Evolutionary conservation across 2,329 filamentous ascomycete genomes (phyloP), one percentile per base, ranked within the genome.

Genomic region (Fusarium ramigenum): DNA sequence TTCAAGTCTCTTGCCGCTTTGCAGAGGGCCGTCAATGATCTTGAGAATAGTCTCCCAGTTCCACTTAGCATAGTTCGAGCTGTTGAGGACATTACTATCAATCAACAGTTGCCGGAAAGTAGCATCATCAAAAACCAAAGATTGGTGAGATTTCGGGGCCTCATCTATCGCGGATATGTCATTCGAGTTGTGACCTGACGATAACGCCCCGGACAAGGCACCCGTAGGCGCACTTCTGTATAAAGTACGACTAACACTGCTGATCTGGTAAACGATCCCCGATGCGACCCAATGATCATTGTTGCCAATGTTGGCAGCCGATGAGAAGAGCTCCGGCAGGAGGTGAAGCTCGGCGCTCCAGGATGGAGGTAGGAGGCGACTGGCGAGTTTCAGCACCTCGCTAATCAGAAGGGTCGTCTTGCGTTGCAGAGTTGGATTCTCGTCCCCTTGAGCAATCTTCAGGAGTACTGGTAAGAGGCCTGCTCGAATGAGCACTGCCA

Each of bases 241-340:
- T 19, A 99, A 84, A 1, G 95, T 98, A 71, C 94, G 91, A 81
- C 96, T 99, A 74, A 99, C 95, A 79, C 96, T 98, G 83, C 97
- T 97, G 60, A 99, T 97, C 80, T 98, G 96, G 78, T 98, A 99
- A 18, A 99, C 94, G 23, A 97, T 97, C 12, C 94, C 92, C 12
- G 94, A 95, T 11, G 96, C 94, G 63, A 93, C 87, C 75, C 95
- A 95, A 61, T 94, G 91, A 30, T 91, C 88, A 36, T 95, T 90
- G 25, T 90, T 87, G 28, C 89, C 86, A 76, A 95, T 94, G 39
- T 91, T 88, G 4, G 93, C 88, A 9, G 95, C 94, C 1, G 92
- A 90, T 11, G 92, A 87, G 77, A 99, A 93, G 3, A 98, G 86
- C 69, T 96, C 92, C 2, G 96, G 96, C 23, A 99, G 88, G 10